A percentile compares a stretch with the other conserved stretches of the same genome.
Conservation (phyloP, 352 stramenopile genomes). For the Globisporangium middletonii region DNA sequence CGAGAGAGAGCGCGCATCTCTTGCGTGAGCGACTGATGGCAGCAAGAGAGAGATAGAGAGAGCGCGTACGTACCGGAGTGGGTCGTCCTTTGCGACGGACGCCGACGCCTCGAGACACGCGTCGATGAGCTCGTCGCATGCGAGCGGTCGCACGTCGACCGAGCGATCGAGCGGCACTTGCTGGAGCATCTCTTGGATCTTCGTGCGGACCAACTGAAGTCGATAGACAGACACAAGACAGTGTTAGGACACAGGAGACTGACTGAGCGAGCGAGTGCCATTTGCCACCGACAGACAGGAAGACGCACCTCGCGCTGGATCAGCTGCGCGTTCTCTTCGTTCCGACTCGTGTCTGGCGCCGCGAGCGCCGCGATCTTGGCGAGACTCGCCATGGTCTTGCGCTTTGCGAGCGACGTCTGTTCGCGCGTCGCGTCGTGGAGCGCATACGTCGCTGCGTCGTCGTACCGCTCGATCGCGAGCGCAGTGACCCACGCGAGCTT, state of each 20-base stretch:
- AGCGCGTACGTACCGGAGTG: conserved; percentile 31
- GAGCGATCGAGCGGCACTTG: conserved; percentile 40
- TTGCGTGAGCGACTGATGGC: too few relatives aligned
- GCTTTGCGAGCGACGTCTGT: conserved; percentile 40
- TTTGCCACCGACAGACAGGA: neutral
- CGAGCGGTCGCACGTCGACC: conserved; percentile 33
- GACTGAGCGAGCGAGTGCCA: neutral
- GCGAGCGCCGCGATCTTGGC: conserved; percentile 74
- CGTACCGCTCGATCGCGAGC: conserved; percentile 57
- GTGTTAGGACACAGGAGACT: neutral
- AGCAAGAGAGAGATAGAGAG: neutral
- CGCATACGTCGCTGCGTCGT: conserved; percentile 46
- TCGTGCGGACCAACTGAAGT: conserved; percentile 28
- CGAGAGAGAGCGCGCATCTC: neutral
- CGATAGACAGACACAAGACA: conserved; percentile 15
- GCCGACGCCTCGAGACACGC: conserved; percentile 42
- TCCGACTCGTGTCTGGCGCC: conserved; percentile 25
- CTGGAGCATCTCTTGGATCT: conserved; percentile 59
- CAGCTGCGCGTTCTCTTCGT: conserved; percentile 32
- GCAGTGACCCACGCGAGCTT: conserved; percentile 66
- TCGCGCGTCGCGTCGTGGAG: conserved; percentile 50
- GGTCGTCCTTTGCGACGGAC: conserved; percentile 38
- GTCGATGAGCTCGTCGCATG: conserved; percentile 35
- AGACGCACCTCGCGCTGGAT: conserved; percentile 59
- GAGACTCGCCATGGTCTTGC: conserved; percentile 77